These are phyloP conservation scores for Sindora glabra DNA, from an alignment of 306 rosid genomes.

Conservation along the genomic window DNA sequence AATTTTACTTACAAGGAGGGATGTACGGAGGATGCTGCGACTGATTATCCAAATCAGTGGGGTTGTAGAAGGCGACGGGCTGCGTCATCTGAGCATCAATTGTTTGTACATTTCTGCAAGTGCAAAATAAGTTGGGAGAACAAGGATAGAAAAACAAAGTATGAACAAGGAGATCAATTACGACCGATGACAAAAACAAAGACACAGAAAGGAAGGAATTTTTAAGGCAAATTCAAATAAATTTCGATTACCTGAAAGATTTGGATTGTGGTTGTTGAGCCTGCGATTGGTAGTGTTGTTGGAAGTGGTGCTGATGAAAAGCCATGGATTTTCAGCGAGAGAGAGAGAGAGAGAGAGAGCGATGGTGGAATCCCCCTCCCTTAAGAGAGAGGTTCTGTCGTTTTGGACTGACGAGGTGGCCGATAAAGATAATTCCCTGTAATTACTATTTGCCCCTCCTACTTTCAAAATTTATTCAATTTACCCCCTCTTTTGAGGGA, in stretches of 20 bases:
- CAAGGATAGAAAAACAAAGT: not conserved
- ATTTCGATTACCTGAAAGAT: slow-evolving; percentile 41
- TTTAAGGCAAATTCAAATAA: not conserved
- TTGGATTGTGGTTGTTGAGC: slow-evolving; percentile 29
- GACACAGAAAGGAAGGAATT: not conserved
- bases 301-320: slow-evolving; percentile 16
- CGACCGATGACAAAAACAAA: not conserved
- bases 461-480: not conserved
- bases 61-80: slow-evolving; percentile 39
- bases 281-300: slow-evolving; percentile 40
- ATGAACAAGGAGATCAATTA: not conserved
- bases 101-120: slow-evolving; percentile 40
- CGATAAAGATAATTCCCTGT: not conserved
- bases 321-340: slow-evolving; percentile 1
- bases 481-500: too few relatives aligned
- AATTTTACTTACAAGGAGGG: slow-evolving; percentile 43
- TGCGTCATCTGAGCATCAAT: slow-evolving; percentile 54
- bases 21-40: slow-evolving; percentile 57
- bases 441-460: not conserved
- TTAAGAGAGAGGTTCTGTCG: not conserved
- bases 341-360: not conserved
- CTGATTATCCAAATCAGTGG: slow-evolving; percentile 36
- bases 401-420: not conserved
- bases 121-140: too few relatives aligned
- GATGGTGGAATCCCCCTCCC: too few relatives aligned